These are phyloP conservation scores for Ophiostoma sp. DNA, from an alignment of 2,329 filamentous ascomycete species.

Conservation along the genomic window DNA sequence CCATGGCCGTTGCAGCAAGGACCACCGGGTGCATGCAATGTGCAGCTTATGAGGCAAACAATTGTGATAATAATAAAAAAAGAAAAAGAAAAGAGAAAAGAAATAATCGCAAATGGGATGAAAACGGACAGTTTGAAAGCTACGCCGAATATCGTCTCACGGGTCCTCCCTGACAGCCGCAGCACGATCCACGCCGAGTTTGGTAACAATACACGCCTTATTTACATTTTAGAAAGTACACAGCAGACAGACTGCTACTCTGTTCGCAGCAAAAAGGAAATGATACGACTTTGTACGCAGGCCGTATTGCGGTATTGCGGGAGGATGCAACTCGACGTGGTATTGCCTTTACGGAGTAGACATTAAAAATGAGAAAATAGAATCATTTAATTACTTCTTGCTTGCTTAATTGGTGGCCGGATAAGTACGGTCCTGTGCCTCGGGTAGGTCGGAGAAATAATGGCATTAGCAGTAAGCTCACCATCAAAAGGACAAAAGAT, in stretches of 20 bases:
- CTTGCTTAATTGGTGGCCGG: neutral
- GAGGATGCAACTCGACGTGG: neutral
- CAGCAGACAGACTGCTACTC: neutral
- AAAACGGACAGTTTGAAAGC: neutral
- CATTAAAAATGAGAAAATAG: neutral
- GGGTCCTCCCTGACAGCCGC: constrained; percentile 6
- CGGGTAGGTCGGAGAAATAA: neutral
- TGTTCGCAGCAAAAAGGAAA: neutral
- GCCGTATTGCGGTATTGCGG: neutral
- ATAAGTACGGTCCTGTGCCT: neutral
- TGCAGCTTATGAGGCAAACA: neutral
- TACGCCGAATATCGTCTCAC: constrained; percentile 11
- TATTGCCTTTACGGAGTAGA: neutral
- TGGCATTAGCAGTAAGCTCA: neutral
- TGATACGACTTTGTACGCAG: neutral
- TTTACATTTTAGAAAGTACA: neutral
- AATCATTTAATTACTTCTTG: neutral
- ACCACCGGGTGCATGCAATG: neutral
- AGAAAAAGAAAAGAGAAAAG: neutral
- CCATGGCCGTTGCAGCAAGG: too few species aligned
- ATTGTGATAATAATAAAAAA: neutral
- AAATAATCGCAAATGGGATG: too few species aligned
- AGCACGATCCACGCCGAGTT: constrained; percentile 1
- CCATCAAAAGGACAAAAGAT: neutral
- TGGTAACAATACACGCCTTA: neutral